Percentiles rank a stretch among this genome's conserved stretches.
These are phyloP conservation scores for Penicillium manginii DNA, from an alignment of 495 filamentous ascomycete species.

Conservation along the genomic window DNA sequence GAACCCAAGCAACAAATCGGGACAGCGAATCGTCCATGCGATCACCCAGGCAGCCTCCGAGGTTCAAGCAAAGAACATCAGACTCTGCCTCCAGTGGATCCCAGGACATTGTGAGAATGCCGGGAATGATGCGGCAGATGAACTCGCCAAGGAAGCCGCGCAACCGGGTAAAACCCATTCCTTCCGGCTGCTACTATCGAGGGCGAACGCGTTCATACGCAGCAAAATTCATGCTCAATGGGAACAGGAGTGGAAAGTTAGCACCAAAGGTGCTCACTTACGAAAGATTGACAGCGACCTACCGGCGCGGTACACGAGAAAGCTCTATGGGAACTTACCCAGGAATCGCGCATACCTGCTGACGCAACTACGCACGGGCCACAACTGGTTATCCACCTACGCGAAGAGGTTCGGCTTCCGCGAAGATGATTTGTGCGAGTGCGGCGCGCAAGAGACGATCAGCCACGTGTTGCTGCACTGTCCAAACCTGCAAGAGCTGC, in stretches of 20 bases:
- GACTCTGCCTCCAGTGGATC: too few relatives aligned
- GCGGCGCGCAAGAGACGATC: too few relatives aligned
- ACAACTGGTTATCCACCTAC: not conserved
- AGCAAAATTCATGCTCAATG: not conserved
- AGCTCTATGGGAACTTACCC: not conserved
- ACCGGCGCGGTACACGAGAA: not conserved
- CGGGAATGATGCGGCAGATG: not conserved
- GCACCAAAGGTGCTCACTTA: not conserved
- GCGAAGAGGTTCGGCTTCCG: not conserved
- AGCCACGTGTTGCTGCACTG: too few relatives aligned
- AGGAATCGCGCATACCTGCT: not conserved
- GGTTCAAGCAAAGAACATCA: too few relatives aligned
- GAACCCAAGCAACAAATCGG: too few relatives aligned
- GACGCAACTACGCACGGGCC: not conserved
- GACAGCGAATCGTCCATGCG: too few relatives aligned
- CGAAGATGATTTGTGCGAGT: not conserved
- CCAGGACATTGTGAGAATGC: not conserved
- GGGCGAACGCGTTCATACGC: not conserved
- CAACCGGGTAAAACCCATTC: not conserved
- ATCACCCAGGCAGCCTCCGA: too few relatives aligned
- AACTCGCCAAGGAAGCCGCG: not conserved
- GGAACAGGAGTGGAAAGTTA: not conserved
- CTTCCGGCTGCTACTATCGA: not conserved
- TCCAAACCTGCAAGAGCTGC: too few relatives aligned
- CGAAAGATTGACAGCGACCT: not conserved